Percentiles rank a stretch among this genome's conserved stretches.
Evolutionary conservation across 768 basidiomycete species (phyloP).

Genomic region (Sistotremastrum niveocremeum): DNA sequence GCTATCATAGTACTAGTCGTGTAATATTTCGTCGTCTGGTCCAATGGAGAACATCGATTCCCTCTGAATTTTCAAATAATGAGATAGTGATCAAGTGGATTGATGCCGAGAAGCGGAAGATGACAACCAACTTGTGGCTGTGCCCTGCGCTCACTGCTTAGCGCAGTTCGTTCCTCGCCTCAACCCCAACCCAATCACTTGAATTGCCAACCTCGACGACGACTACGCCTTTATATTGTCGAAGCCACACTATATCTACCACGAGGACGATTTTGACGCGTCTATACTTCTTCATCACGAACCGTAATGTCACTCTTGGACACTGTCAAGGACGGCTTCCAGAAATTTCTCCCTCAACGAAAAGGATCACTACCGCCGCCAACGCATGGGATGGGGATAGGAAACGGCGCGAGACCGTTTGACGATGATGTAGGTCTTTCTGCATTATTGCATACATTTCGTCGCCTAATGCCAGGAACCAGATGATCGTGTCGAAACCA

Average conservation of each 20-base stretch:
- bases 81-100: too few species aligned
- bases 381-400: conserved; percentile 38
- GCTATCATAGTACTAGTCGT: too few species aligned
- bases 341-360: conserved; percentile 32
- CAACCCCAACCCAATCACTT: too few species aligned
- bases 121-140: too few species aligned
- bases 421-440: conserved; percentile 56
- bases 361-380: conserved; percentile 23
- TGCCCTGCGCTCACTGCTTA: too few species aligned
- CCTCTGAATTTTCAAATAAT: too few species aligned
- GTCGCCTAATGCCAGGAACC: not conserved
- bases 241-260: conserved; percentile 5
- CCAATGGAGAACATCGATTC: too few species aligned
- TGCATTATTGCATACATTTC: not conserved
- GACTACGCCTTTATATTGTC: too few species aligned
- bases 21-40: too few species aligned
- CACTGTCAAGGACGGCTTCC: conserved; percentile 36
- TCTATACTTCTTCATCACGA: conserved; percentile 3
- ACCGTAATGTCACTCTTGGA: conserved; percentile 42
- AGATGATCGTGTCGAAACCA: conserved; percentile 86
- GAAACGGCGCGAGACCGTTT: conserved; percentile 40
- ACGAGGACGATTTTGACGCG: conserved; percentile 21
- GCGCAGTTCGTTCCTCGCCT: too few species aligned
- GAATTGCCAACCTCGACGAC: too few species aligned
- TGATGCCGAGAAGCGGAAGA: too few species aligned